Base-by-base conservation (phyloP, 768 basidiomycete genomes). In the Boletus subparvulus region DNA sequence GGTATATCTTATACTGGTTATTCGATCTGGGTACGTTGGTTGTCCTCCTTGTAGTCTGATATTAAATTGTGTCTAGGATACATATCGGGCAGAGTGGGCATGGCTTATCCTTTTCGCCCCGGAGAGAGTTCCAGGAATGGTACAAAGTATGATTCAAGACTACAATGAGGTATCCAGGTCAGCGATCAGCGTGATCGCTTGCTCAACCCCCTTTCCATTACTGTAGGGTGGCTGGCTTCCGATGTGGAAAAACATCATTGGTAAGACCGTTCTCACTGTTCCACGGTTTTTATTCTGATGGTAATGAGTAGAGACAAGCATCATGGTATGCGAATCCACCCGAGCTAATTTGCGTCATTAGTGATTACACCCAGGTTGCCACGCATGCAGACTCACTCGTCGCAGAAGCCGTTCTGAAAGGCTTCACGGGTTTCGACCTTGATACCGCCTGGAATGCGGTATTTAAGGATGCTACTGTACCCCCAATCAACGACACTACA, bases 191-290 rank as follows among this genome's bases (percentile, higher is more conserved):
- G 3, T 6, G 39, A 37, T 47, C 3, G 6, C n/a, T 46, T 44
- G 37, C 50, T 56, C 7, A 59, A 52, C 33, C 7, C 10, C 6
- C 16, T 50, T 51, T 44, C 3, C 16, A 26, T 44, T 36, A 10
- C 60, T 36, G 9, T 61, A 79, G 84, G 82, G 88, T 16, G 91
- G 91, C 4, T 90, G 90, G 88, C 73, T 93, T 37, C 91, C 91
- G 0, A 92, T 92, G 90, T 93, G 91, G 91, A 92, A 92, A 73
- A 92, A 92, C 58, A 80, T 92, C 14, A 82, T 88, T 26, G 84
- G 84, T 82, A 46, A 58, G 75, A 60, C 30, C 26, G 1, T 43
- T 13, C 11, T 30, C 13, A 45, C 30, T 19, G 3, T n/a, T 41
- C 3, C 9, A 14, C 2, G 5, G 14, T 21, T 28, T 37, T 28